Conservation (phyloP, 306 rosid genomes). For the Castanopsis chinensis region DNA sequence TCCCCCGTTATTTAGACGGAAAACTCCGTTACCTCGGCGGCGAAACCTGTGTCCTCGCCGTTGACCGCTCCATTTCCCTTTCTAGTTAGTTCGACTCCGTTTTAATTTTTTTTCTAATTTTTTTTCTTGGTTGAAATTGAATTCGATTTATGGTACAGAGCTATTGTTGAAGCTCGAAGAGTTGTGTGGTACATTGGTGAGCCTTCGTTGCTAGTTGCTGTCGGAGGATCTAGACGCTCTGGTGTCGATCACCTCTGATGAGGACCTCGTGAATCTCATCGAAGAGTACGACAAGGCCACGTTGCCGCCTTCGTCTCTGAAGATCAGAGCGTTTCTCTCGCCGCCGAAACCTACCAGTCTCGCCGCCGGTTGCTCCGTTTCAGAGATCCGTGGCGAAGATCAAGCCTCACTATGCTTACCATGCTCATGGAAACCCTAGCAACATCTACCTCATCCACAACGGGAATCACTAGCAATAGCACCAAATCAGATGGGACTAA, state of each 20-base stretch:
- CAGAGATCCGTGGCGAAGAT: constrained; percentile 42
- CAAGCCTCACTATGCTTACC: constrained; percentile 48
- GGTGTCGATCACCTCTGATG: constrained; percentile 79
- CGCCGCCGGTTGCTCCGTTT: constrained; percentile 25
- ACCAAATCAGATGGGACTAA: too few relatives aligned
- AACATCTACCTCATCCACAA: constrained; percentile 52
- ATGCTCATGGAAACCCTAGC: constrained; percentile 39
- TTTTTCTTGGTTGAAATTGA: too few relatives aligned
- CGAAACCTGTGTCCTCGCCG: too few relatives aligned
- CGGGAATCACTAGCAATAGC: constrained; percentile 32
- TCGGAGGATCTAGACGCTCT: constrained; percentile 89
- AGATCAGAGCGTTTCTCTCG: constrained; percentile 81
- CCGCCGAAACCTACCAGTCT: constrained; percentile 45
- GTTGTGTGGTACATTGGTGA: constrained; percentile 62
- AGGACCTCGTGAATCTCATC: constrained; percentile 76
- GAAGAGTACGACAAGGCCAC: constrained; percentile 76
- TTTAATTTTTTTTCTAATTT: too few relatives aligned
- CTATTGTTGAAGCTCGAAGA: too few relatives aligned
- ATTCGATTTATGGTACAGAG: too few relatives aligned
- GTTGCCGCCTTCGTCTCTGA: constrained; percentile 40
- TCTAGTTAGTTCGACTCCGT: too few relatives aligned
- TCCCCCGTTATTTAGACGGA: too few relatives aligned
- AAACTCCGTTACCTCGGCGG: too few relatives aligned
- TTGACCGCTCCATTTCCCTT: too few relatives aligned
- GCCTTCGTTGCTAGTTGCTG: constrained; percentile 83